Base-by-base conservation (phyloP, 2,329 filamentous ascomycete genomes). In the Colletotrichum aenigma region DNA sequence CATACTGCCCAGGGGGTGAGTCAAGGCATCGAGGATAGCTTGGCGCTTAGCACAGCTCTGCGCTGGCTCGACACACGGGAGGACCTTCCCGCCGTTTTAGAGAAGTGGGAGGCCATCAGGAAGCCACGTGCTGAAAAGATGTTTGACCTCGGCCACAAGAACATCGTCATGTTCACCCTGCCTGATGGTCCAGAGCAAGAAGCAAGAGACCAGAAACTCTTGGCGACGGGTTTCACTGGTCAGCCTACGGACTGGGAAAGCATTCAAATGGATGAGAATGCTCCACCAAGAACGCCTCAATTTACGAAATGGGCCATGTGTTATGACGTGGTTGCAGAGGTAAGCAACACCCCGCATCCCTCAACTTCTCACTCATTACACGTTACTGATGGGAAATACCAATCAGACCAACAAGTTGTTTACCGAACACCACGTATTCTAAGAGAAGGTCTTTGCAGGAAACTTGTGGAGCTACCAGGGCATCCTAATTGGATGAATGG, bases 371-470 rank as follows among this genome's bases (percentile, higher is more conserved):
- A 0, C 5, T 48, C 18, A 48, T 6, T n/a, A 0, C 38, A 6
- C 38, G 16, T 3, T 48, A 5, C 38, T 48, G 18, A 48, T n/a
- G 2, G 18, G 18, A 9, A n/a, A 5, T n/a, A 1, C 18, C 1
- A 0, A n/a, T 2, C 0, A 48, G 38, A 48, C 18, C 5, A 48
- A n/a, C 4, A 48, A 48, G 18, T 12, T 2, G 12, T 48, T 48
- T n/a, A 12, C 3, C 3, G 3, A 48, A 9, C 5, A n/a, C 38
- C 5, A 1, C 1, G 4, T 1, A 43, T n/a, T n/a, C 5, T 43
- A 3, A 43, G 18, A n/a, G 9, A n/a, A 3, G 5, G 12, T 9
- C 9, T 10, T 43, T 43, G 8, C 2, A 4, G 8, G 8, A 10
- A 43, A n/a, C 8, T 6, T 6, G 18, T 4, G 5, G 38, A n/a